phyloP scores from a whole-genome alignment of 257 asterid genomes.

The Cruciata laevipes region DNA sequence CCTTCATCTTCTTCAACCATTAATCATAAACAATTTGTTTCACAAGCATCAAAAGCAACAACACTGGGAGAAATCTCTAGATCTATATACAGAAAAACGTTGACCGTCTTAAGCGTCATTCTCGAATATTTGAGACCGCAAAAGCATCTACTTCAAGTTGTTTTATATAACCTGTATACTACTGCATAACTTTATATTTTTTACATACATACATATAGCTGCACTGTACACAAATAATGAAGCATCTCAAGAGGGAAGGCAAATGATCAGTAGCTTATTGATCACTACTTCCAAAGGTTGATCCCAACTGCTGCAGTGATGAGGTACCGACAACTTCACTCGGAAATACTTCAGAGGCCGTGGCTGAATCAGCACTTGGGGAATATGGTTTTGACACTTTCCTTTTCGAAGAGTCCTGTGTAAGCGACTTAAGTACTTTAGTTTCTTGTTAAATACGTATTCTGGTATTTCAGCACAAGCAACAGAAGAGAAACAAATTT shows the following conservation, averaged over 20 bases:
- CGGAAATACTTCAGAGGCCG: slow-evolving; percentile 30
- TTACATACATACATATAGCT: background rate
- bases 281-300: slow-evolving; percentile 67
- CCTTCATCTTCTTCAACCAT: too few species aligned
- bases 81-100: too few species aligned
- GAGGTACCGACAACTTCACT: slow-evolving; percentile 36
- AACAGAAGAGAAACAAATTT: slow-evolving; percentile 14
- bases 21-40: too few species aligned
- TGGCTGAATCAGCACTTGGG: slow-evolving; percentile 40
- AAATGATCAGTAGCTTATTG: slow-evolving; percentile 26
- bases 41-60: too few species aligned
- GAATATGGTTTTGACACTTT: slow-evolving; percentile 83
- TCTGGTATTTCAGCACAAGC: background rate
- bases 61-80: too few species aligned
- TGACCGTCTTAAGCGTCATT: too few species aligned
- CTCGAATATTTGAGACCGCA: background rate
- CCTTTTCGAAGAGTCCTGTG: slow-evolving; percentile 58
- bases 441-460: background rate
- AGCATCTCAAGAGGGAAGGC: background rate
- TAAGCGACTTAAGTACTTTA: background rate
- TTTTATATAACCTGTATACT: background rate
- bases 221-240: background rate
- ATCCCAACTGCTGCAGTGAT: slow-evolving; percentile 73
- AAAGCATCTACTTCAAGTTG: background rate
- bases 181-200: background rate